A percentile compares a stretch with the other conserved stretches of the same genome.
These are phyloP conservation scores for Fusarium secorum DNA, from an alignment of 2,329 filamentous ascomycete species.

Conservation along the genomic window DNA sequence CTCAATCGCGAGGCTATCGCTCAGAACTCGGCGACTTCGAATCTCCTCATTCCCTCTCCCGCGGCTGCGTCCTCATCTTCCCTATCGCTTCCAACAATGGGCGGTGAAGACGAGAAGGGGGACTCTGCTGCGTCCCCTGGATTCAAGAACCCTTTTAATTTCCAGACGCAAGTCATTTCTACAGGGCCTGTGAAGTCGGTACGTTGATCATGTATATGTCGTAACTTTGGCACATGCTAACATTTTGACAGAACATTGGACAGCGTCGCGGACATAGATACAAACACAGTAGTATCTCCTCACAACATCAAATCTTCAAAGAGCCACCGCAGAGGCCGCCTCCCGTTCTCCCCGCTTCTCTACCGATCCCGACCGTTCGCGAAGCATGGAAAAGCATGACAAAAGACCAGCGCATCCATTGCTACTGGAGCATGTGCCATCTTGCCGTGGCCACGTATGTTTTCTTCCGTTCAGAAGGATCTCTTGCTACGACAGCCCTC, in stretches of 20 bases:
- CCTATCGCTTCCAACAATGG: constrained; percentile 30
- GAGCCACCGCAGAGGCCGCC: constrained; percentile 87
- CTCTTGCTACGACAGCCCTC: constrained; percentile 87
- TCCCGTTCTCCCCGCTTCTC: constrained; percentile 85
- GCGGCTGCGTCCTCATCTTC: constrained; percentile 23
- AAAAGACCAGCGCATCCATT: constrained; percentile 79
- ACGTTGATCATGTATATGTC: constrained; percentile 44
- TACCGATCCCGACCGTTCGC: constrained; percentile 87
- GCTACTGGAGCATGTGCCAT: constrained; percentile 92
- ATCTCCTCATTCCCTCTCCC: constrained; percentile 27
- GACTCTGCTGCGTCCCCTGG: constrained; percentile 36
- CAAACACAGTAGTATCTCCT: constrained; percentile 92
- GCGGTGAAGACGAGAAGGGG: constrained; percentile 15
- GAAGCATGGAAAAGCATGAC: constrained; percentile 94
- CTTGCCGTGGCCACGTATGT: constrained; percentile 83
- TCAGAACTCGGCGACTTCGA: constrained; percentile 29
- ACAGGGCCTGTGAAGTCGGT: constrained; percentile 81
- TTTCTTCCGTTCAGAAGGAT: constrained; percentile 85
- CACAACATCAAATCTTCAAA: constrained; percentile 91
- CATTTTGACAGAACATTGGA: constrained; percentile 74
- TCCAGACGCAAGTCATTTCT: constrained; percentile 81
- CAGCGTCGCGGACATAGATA: constrained; percentile 96
- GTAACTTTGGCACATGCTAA: constrained; percentile 5
- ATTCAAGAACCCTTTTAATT: constrained; percentile 84
- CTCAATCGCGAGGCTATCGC: constrained; percentile 26